Evolutionary conservation across 257 asterid species (phyloP).

Genomic region (Solanum etuberosum): DNA sequence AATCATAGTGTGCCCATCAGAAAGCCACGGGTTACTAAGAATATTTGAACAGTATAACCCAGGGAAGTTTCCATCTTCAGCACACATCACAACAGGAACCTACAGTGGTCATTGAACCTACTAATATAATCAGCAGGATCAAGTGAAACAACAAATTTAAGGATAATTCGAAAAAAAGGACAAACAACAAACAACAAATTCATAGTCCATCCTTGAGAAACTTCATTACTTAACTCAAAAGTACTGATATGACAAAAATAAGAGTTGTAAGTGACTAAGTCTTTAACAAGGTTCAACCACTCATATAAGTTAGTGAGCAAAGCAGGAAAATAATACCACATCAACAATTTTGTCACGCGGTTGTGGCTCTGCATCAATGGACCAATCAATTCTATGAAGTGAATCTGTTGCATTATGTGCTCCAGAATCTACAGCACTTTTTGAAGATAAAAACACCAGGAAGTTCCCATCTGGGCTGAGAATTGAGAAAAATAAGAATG

Average conservation of each 20-base stretch:
- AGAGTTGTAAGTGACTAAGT: not conserved
- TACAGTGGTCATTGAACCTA: constrained; percentile 6
- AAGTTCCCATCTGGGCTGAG: constrained; percentile 72
- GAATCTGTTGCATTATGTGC: constrained; percentile 82
- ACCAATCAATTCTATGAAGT: constrained; percentile 77
- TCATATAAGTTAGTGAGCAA: not conserved
- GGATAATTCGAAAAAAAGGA: not conserved
- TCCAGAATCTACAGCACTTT: constrained; percentile 74
- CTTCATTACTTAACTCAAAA: not conserved
- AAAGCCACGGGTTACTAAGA: constrained; percentile 73
- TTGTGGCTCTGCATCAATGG: constrained; percentile 37
- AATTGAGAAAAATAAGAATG: constrained; percentile 1
- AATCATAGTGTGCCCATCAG: constrained; percentile 68
- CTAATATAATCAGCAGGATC: not conserved
- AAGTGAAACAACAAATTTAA: not conserved
- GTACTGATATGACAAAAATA: not conserved
- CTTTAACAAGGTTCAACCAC: not conserved
- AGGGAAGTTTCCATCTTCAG: constrained; percentile 76
- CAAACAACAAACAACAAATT: not conserved
- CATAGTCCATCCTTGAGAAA: not conserved
- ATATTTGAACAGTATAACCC: constrained; percentile 62
- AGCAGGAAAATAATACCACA: constrained; percentile 42
- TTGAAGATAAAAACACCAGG: constrained; percentile 71
- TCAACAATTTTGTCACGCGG: constrained; percentile 36
- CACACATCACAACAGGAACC: constrained; percentile 81